Evolutionary conservation across 108 stramenopile genomes (phyloP), one percentile per base, ranked within the genome.

Genomic region (Aurantiochytrium sp.): DNA sequence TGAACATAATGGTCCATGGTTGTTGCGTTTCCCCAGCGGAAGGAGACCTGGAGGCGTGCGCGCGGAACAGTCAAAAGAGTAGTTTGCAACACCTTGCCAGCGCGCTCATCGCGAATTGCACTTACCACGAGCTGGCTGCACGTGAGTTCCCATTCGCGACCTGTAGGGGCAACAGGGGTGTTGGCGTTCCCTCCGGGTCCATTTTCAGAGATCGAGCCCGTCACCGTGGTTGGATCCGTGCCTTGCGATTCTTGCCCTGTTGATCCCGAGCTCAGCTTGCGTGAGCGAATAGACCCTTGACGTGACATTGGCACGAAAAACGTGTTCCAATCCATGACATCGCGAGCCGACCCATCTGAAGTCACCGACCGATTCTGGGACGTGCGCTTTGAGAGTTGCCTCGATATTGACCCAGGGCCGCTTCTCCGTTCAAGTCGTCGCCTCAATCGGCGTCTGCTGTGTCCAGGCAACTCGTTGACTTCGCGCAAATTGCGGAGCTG

Each of bases 251-350:
- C 64, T 18, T 42, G 64, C 10, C 64, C 64, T 8, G 18, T 3
- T 12, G 64, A 69, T 10, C 18, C 64, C 1, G 64, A 42, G 42
- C 64, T 69, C 35, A 42, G 64, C 35, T 69, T 69, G 35, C 64
- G 64, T 8, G 64, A 69, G 64, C 64, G 64, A 69, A 69, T 69
- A 0, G 64, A 69, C 42, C 64, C 64, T 42, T 69, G 64, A 14
- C 64, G 25, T 1, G 64, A 69, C 64, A 69, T 69, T 0, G 64
- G 64, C 42, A 69, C 64, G 42, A 69, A 69, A 23, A 69, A 69
- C 10, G 64, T 42, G 64, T 69, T 69, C 76, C 76, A 83, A 45
- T 83, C 76, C 76, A 83, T 83, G 51, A 83, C 76, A 35, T 83
- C 76, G 10, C 64, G 64, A 8, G 64, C 64, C 6, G 64, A 69